These are phyloP conservation scores for Micractinium conductrix DNA, from an alignment of 139 green algal species.

Conservation along the genomic window DNA sequence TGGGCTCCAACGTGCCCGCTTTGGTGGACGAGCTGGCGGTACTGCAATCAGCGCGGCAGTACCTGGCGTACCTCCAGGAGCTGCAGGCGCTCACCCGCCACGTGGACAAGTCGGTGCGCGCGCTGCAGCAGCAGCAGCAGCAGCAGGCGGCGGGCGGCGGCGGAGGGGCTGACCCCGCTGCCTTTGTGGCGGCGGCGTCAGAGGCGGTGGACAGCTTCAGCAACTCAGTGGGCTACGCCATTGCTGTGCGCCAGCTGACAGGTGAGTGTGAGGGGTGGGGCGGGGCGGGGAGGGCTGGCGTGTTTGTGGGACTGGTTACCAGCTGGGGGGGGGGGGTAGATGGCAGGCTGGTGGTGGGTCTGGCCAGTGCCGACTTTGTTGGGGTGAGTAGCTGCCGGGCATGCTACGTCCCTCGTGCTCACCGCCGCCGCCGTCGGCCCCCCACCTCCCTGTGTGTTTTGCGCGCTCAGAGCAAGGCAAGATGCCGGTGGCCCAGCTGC, in stretches of 20 bases:
- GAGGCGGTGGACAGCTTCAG: constrained; percentile 39
- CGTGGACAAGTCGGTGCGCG: constrained; percentile 29
- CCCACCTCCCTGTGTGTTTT: no score
- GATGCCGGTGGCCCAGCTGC: constrained; percentile 3
- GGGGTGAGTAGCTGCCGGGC: no score
- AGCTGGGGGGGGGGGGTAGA: neutral
- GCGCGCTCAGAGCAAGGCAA: neutral
- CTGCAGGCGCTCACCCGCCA: constrained; percentile 39
- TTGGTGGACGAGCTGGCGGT: constrained; percentile 60
- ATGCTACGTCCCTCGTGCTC: no score
- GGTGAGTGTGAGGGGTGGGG: neutral
- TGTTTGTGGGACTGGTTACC: neutral
- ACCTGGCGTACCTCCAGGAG: constrained; percentile 44
- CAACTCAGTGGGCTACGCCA: constrained; percentile 32
- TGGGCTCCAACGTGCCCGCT: constrained; percentile 30
- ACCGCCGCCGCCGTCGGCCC: no score
- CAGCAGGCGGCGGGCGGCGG: constrained; percentile 14
- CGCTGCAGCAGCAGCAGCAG: constrained; percentile 17
- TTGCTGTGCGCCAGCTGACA: constrained; percentile 37
- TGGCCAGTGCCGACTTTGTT: neutral
- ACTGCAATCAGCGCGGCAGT: constrained; percentile 36
- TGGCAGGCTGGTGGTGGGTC: neutral
- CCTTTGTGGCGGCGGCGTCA: neutral
- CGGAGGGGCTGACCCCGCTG: neutral
- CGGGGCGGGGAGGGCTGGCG: neutral